Conservation (phyloP, 2,329 filamentous ascomycete species). For the Pestalotiopsis sp. region DNA sequence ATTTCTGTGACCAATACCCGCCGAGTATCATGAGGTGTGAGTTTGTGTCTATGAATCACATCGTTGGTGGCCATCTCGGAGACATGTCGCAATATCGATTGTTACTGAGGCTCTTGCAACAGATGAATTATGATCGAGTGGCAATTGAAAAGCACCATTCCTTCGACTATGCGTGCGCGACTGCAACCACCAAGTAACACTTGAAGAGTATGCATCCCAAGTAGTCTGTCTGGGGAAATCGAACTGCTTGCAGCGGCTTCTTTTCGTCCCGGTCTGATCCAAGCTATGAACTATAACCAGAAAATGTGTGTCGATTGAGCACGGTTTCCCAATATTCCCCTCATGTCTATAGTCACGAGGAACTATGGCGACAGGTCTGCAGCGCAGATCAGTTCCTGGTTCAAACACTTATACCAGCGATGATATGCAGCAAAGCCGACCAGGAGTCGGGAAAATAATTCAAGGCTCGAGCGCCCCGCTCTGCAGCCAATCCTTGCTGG, state of each 20-base stretch:
- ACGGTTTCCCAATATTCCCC: neutral
- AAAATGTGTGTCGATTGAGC: neutral
- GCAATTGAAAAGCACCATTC: too few species aligned
- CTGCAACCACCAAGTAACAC: neutral
- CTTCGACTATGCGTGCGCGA: neutral
- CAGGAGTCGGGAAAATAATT: neutral
- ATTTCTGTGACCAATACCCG: too few species aligned
- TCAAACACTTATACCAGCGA: neutral
- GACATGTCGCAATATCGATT: too few species aligned
- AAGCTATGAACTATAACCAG: neutral
- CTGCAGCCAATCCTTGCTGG: neutral
- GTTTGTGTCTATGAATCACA: too few species aligned
- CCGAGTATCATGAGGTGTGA: too few species aligned
- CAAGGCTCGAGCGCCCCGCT: neutral
- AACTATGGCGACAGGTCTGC: neutral
- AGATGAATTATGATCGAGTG: too few species aligned
- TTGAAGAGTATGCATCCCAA: neutral
- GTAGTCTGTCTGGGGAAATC: too few species aligned
- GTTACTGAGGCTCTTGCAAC: too few species aligned
- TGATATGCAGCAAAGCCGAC: neutral
- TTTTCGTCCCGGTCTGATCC: neutral
- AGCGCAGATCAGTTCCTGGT: neutral
- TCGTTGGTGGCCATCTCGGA: too few species aligned
- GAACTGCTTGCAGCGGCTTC: neutral
- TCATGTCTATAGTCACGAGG: neutral